Conservation (phyloP, 1,284 basidiomycete species). For the Apiotrichum gracile region DNA sequence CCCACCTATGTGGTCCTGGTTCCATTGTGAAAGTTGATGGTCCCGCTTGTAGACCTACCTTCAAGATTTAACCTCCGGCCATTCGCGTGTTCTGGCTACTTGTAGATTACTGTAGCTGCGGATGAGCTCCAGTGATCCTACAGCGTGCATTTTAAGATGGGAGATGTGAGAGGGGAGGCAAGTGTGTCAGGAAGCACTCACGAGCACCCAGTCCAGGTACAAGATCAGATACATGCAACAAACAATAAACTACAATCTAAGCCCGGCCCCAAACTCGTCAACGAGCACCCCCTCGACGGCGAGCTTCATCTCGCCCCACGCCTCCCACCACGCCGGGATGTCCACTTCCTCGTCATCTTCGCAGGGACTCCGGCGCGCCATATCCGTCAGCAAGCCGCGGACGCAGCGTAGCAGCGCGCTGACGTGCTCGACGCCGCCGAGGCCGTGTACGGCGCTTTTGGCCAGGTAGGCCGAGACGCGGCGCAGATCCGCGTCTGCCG, state of each 20-base stretch:
- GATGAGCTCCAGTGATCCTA: too few relatives aligned
- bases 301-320: slow-evolving; percentile 60
- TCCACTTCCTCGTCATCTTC: slow-evolving; percentile 38
- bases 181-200: too few relatives aligned
- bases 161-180: too few relatives aligned
- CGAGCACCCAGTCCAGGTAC: too few relatives aligned
- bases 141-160: too few relatives aligned
- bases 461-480: slow-evolving; percentile 65
- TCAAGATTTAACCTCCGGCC: too few relatives aligned
- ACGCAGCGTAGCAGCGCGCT: slow-evolving; percentile 70
- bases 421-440: slow-evolving; percentile 62
- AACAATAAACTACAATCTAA: slow-evolving; percentile 16
- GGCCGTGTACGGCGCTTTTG: slow-evolving; percentile 58
- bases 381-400: slow-evolving; percentile 43
- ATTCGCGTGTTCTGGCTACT: too few relatives aligned
- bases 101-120: too few relatives aligned
- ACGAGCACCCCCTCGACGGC: slow-evolving; percentile 58
- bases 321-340: slow-evolving; percentile 61
- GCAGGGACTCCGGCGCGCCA: slow-evolving; percentile 17
- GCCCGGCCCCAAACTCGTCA: slow-evolving; percentile 61
- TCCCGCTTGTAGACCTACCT: too few relatives aligned
- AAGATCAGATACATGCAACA: neutral
- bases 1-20: too few relatives aligned
- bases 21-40: too few relatives aligned
- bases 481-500: slow-evolving; percentile 63